Evolutionary conservation across 2,329 filamentous ascomycete genomes (phyloP), one percentile per base, ranked within the genome.

Genomic region (Fusarium proliferatum): DNA sequence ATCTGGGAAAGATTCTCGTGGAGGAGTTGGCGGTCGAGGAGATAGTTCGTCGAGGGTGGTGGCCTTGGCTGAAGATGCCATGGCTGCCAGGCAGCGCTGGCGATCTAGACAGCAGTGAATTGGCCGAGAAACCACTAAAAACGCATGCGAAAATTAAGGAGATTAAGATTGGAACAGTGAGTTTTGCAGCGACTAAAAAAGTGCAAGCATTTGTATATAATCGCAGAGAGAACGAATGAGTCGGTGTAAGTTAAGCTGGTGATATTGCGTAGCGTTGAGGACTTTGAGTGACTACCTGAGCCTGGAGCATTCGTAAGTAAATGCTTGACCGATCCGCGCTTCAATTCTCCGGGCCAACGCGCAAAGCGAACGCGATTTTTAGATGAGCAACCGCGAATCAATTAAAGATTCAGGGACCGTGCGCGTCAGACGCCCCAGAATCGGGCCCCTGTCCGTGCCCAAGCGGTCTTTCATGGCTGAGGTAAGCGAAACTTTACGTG

Each of bases 21-120:
- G 91, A 52, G 91, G 91, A 39, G 91, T 93, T n/a, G 91, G 91
- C 33, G 91, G 91, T 80, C 90, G 87, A 69, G 88, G 81, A 71
- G 86, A 84, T 61, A 91, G 83, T 64, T 85, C 84, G 71, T 89
- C 87, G 76, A 91, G 83, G 76, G 85, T 76, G 69, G 80, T 72
- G 75, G 79, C 80, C 80, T 78, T 69, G 72, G 80, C 81, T 81
- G 81, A 81, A 83, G 82, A 84, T 82, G 82, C 81, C 81, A 84
- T 84, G 80, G 78, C 82, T 80, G 80, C 78, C 66, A 80, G 77
- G 81, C 82, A 82, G 81, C 81, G 72, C 73, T 63, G 80, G 80
- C 82, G 76, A 83, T 82, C 82, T 83, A 80, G 77, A 82, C 78
- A 81, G 80, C 81, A 77, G 76, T 67, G 59, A 74, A 72, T 73